These are phyloP conservation scores for Trichophyton verrucosum DNA, from an alignment of 2,329 filamentous ascomycete species.

Conservation along the genomic window DNA sequence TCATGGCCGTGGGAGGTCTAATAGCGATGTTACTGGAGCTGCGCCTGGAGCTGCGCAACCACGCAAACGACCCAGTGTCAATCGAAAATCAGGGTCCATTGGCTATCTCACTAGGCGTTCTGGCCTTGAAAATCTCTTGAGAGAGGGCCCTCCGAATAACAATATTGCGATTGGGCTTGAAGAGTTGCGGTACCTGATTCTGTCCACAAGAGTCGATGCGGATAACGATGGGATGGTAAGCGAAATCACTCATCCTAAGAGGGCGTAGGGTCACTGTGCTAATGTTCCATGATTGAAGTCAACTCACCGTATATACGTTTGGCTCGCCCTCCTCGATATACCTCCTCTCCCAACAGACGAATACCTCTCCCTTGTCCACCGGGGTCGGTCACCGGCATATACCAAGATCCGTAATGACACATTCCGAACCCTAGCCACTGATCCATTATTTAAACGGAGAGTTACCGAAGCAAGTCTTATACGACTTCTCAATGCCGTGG, in stretches of 20 bases:
- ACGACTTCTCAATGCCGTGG: slow-evolving; percentile 83
- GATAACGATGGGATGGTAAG: slow-evolving; percentile 43
- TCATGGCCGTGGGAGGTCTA: slow-evolving; percentile 50
- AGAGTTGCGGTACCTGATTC: slow-evolving; percentile 37
- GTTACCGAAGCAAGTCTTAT: slow-evolving; percentile 94
- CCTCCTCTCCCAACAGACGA: slow-evolving; percentile 72
- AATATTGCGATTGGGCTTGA: slow-evolving; percentile 40
- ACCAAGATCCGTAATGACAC: slow-evolving; percentile 98
- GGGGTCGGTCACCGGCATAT: slow-evolving; percentile 87
- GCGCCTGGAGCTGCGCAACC: slow-evolving; percentile 17
- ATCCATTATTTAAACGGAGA: slow-evolving; percentile 88
- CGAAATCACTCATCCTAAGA: not conserved
- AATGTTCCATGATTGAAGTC: slow-evolving; percentile 11
- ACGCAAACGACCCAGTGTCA: slow-evolving; percentile 16
- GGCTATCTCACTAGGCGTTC: slow-evolving; percentile 36
- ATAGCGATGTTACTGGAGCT: slow-evolving; percentile 50
- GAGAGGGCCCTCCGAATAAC: slow-evolving; percentile 64
- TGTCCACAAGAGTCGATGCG: slow-evolving; percentile 39
- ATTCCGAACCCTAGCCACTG: slow-evolving; percentile 89
- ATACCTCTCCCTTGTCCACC: slow-evolving; percentile 82
- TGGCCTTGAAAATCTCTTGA: slow-evolving; percentile 59
- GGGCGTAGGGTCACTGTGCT: not conserved
- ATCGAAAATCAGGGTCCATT: slow-evolving; percentile 33
- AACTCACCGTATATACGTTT: slow-evolving; percentile 67
- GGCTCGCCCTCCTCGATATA: slow-evolving; percentile 85